These are phyloP conservation scores for Murraya koenigii DNA, from an alignment of 345 rosid genomes.

Conservation along the genomic window DNA sequence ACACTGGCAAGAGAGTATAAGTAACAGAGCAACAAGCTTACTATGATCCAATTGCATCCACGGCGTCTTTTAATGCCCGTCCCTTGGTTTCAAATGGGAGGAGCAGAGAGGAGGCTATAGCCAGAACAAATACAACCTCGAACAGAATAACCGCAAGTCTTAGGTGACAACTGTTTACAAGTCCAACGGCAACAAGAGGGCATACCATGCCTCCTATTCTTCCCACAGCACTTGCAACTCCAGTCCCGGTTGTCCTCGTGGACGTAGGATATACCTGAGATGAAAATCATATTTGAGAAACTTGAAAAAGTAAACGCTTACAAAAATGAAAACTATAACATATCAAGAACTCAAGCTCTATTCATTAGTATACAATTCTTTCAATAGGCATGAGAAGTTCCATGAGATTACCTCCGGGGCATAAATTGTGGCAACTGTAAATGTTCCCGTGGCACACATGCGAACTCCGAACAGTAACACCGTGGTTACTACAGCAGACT, in stretches of 20 bases:
- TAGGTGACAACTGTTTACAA: background rate
- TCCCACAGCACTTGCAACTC: background rate
- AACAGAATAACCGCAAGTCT: background rate
- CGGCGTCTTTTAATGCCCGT: background rate
- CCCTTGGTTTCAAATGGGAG: background rate
- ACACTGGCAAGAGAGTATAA: too few species aligned
- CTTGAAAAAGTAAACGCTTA: too few species aligned
- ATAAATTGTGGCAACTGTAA: constrained; percentile 46
- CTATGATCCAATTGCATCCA: background rate
- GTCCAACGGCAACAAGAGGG: background rate
- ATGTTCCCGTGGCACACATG: constrained; percentile 48
- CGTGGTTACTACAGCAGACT: constrained; percentile 41
- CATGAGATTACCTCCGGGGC: constrained; percentile 56
- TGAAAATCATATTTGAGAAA: background rate
- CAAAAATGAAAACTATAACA: too few species aligned
- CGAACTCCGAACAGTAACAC: constrained; percentile 54
- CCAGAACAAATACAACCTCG: background rate
- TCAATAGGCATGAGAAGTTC: too few species aligned
- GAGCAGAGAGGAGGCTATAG: background rate
- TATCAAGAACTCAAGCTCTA: too few species aligned
- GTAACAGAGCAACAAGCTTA: background rate
- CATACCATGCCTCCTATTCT: background rate
- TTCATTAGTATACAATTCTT: too few species aligned
- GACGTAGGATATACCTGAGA: constrained; percentile 52
- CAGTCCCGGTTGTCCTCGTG: constrained; percentile 39